These are phyloP conservation scores for Ophiocordyceps australis DNA, from an alignment of 2,329 filamentous ascomycete genomes.

Conservation along the genomic window DNA sequence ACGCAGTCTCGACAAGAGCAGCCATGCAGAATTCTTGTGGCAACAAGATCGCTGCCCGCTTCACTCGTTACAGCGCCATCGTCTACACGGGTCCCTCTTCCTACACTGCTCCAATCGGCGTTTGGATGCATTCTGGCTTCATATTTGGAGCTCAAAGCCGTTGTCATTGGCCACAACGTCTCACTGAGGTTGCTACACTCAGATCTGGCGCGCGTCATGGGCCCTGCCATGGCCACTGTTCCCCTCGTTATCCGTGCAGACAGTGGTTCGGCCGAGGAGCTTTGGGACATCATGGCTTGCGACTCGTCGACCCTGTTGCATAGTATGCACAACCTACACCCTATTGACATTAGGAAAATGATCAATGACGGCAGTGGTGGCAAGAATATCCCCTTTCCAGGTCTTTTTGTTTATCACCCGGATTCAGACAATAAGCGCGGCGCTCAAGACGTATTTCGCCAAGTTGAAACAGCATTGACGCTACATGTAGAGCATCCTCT, in stretches of 20 bases:
- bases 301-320: slow-evolving; percentile 1
- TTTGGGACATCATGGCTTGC: slow-evolving; percentile 1
- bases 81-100: slow-evolving; percentile 1
- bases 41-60: background rate
- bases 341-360: slow-evolving; percentile 7
- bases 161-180: slow-evolving; percentile 7
- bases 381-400: slow-evolving; percentile 6
- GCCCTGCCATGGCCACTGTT: slow-evolving; percentile 8
- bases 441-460: slow-evolving; percentile 8
- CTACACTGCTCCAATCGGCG: slow-evolving; percentile 6
- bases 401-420: slow-evolving; percentile 9
- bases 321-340: slow-evolving; percentile 5
- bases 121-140: slow-evolving; percentile 8
- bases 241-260: slow-evolving; percentile 5
- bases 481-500: slow-evolving; percentile 20
- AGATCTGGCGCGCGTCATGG: slow-evolving; percentile 6
- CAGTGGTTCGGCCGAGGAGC: slow-evolving; percentile 2
- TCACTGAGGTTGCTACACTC: slow-evolving; percentile 7
- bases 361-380: slow-evolving; percentile 5
- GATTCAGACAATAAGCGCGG: background rate
- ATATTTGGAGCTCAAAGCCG: slow-evolving; percentile 6
- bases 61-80: background rate
- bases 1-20: slow-evolving; percentile 7
- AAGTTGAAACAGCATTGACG: slow-evolving; percentile 11
- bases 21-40: slow-evolving; percentile 1